Conservation (phyloP, 495 filamentous ascomycete species). For the Neurospora sp. region DNA sequence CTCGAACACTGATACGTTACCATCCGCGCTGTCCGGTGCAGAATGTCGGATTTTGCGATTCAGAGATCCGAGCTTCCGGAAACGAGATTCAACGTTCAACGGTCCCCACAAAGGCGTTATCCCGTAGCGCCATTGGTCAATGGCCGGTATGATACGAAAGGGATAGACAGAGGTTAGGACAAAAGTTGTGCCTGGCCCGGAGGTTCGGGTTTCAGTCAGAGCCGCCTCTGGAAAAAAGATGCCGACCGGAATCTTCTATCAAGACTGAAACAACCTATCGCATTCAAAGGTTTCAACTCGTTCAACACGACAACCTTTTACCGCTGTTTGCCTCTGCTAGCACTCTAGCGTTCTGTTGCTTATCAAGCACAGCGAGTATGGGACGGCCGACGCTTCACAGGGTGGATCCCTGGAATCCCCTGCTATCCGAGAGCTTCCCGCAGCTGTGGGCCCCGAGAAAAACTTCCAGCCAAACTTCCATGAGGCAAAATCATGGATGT, state of each 20-base stretch:
- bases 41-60: not conserved
- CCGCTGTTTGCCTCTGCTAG: not conserved
- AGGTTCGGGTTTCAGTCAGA: not conserved
- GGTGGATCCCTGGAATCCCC: not conserved
- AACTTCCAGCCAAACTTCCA: not conserved
- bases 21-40: not conserved
- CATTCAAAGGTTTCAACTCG: not conserved
- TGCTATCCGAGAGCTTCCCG: not conserved
- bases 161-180: not conserved
- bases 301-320: not conserved
- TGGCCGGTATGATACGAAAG: not conserved
- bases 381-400: not conserved
- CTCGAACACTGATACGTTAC: not conserved
- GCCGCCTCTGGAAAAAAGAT: not conserved
- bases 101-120: not conserved
- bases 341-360: not conserved
- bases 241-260: not conserved
- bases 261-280: not conserved
- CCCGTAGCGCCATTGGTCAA: not conserved
- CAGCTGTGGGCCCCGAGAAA: not conserved
- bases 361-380: not conserved
- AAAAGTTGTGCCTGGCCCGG: not conserved
- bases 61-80: not conserved
- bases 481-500: not conserved
- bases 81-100: not conserved